These are phyloP conservation scores for Fonsecaea nubica DNA, from an alignment of 2,329 filamentous ascomycete genomes.

Conservation along the genomic window DNA sequence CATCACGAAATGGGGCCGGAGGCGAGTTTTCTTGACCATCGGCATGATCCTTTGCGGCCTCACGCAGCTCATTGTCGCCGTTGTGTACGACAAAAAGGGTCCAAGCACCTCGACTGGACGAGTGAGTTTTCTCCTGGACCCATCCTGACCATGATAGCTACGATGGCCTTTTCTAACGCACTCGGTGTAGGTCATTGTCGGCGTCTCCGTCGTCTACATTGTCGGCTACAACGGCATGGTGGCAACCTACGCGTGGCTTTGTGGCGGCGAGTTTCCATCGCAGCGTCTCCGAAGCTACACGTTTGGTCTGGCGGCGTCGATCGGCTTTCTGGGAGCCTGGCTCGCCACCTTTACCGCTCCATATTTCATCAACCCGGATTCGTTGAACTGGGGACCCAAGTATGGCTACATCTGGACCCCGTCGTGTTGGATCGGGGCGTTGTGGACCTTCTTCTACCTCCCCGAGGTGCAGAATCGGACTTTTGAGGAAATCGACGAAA, in stretches of 20 bases:
- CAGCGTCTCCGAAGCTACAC: slow-evolving; percentile 64
- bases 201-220: slow-evolving; percentile 61
- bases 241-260: slow-evolving; percentile 63
- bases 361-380: slow-evolving; percentile 64
- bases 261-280: slow-evolving; percentile 61
- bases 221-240: slow-evolving; percentile 62
- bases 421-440: slow-evolving; percentile 30
- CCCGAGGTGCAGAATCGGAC: slow-evolving; percentile 61
- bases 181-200: slow-evolving; percentile 59
- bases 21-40: slow-evolving; percentile 60
- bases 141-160: not conserved
- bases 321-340: slow-evolving; percentile 64
- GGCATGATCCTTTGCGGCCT: slow-evolving; percentile 61
- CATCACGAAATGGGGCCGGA: slow-evolving; percentile 61
- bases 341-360: slow-evolving; percentile 64
- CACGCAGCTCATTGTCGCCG: slow-evolving; percentile 61
- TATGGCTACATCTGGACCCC: slow-evolving; percentile 64
- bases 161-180: not conserved
- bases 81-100: slow-evolving; percentile 57
- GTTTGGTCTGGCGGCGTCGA: slow-evolving; percentile 61
- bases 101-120: slow-evolving; percentile 44
- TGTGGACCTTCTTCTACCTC: slow-evolving; percentile 47
- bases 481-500: slow-evolving; percentile 36
- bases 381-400: slow-evolving; percentile 64
- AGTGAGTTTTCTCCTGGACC: slow-evolving; percentile 27